Evolutionary conservation across 2,329 filamentous ascomycete species (phyloP).

Genomic region (Aspergillus neotritici): DNA sequence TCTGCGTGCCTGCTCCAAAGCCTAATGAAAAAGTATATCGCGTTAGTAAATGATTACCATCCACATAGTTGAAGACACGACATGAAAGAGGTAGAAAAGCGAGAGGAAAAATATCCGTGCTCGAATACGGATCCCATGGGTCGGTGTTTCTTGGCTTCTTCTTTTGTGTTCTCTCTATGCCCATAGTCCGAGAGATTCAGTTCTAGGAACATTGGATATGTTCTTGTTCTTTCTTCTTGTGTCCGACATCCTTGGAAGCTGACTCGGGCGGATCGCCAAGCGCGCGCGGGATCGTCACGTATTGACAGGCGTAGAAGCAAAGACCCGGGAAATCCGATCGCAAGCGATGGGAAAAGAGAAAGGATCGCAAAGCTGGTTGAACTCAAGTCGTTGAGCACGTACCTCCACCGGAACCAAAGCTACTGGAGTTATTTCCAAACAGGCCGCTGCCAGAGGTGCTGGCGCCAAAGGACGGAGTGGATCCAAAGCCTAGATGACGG

Average conservation of each 20-base stretch:
- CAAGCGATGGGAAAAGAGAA: constrained; percentile 13
- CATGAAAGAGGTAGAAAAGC: constrained; percentile 3
- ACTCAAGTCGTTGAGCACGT: constrained; percentile 26
- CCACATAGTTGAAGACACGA: not conserved
- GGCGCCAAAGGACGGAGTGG: constrained; percentile 30
- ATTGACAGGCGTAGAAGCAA: not conserved
- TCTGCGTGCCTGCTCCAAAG: constrained; percentile 33
- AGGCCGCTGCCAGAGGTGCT: constrained; percentile 29
- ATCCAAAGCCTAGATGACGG: constrained; percentile 39
- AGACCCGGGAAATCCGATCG: constrained; percentile 5
- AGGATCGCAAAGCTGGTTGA: constrained; percentile 23
- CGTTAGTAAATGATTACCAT: constrained; percentile 12
- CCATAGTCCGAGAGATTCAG: too few species aligned
- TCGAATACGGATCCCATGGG: constrained; percentile 4
- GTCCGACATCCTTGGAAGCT: not conserved
- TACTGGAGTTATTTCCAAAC: constrained; percentile 33
- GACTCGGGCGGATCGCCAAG: not conserved
- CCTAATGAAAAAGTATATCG: constrained; percentile 21
- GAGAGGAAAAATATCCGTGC: constrained; percentile 5
- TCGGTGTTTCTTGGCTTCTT: too few species aligned
- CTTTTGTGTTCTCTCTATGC: too few species aligned
- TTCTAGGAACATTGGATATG: too few species aligned
- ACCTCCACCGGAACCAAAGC: constrained; percentile 41
- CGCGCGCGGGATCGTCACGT: not conserved
- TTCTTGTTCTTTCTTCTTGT: too few species aligned